phyloP scores from a whole-genome alignment of 2,329 filamentous ascomycete genomes.

The Didymosphaeria variabile region DNA sequence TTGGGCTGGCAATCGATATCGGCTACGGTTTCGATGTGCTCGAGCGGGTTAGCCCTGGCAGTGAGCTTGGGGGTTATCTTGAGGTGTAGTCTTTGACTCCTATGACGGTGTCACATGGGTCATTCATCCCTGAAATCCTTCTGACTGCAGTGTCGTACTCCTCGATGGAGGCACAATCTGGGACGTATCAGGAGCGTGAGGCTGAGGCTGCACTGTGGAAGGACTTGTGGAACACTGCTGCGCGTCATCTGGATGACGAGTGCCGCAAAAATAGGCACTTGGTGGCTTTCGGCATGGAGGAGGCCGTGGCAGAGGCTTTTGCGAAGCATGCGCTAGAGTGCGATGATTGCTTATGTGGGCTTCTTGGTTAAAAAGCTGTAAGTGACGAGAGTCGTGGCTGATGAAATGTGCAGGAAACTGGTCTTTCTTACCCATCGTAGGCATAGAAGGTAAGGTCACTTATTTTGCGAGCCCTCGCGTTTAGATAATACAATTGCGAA shows the following conservation, averaged over 20 bases:
- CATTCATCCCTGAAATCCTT: too few species aligned
- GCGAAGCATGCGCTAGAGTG: neutral
- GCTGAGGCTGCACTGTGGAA: neutral
- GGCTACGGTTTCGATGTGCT: neutral
- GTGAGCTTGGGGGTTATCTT: too few species aligned
- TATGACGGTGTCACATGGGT: too few species aligned
- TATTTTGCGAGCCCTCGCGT: too few species aligned
- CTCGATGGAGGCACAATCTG: neutral
- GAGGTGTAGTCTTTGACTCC: too few species aligned
- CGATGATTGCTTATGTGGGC: neutral
- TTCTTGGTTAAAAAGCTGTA: neutral
- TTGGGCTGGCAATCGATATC: too few species aligned
- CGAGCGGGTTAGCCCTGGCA: neutral
- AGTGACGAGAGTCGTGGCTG: neutral
- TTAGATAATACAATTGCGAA: too few species aligned
- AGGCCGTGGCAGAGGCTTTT: neutral
- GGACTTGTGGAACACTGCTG: neutral
- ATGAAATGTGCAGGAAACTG: too few species aligned
- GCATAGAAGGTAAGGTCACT: too few species aligned
- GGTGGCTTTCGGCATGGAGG: neutral
- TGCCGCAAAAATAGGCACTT: neutral
- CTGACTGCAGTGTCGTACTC: neutral
- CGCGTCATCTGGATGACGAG: neutral
- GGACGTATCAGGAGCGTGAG: neutral
- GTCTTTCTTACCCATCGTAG: too few species aligned